Evolutionary conservation across 495 filamentous ascomycete genomes (phyloP), one percentile per base, ranked within the genome.

Genomic region (Neurospora africana): DNA sequence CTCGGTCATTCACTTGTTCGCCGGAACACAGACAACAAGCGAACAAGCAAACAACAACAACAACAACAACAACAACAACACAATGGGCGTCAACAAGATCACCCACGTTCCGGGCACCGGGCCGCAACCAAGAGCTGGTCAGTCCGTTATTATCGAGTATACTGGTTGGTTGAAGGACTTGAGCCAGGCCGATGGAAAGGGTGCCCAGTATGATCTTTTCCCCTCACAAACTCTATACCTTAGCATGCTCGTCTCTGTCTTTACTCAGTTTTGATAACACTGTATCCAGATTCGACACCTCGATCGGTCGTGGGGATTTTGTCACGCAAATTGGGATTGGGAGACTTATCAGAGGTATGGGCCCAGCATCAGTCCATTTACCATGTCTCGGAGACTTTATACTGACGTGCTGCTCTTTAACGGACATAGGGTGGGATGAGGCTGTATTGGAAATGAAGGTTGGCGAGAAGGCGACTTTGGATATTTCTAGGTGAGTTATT

Each of bases 81-180:
- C 71, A 72, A 87, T 88, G 86, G 84, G 83, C 70, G 85, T 87
- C 43, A 82, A 77, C 61, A 86, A 85, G 79, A 87, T 78, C 36
- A 75, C 78, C 37, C 74, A 79, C 39, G 69, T 80, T 21, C 78
- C 84, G 68, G 86, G 86, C 37, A 76, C 82, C 72, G 83, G 82
- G 19, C 78, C 86, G 53, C 86, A 81, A 77, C 91, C 93, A 61
- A 75, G 81, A 74, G 78, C 79, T 19, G 90, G 91, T 30, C 88
- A 94, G 78, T 84, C 78, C 19, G 91, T 96, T 76, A 87, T 86
- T 75, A 93, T 97, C 75, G 90, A 92, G 81, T 97, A 95, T 84
- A 93, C 90, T 27, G 93, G 93, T 74, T 93, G 87, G 82, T 85
- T 96, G 61, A 91, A 91, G 83, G 91, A 94, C 74, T 78, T 81